Evolutionary conservation across 805 yeast genomes (phyloP), one percentile per base, ranked within the genome.

Genomic region (Wickerhamiella musiphila): DNA sequence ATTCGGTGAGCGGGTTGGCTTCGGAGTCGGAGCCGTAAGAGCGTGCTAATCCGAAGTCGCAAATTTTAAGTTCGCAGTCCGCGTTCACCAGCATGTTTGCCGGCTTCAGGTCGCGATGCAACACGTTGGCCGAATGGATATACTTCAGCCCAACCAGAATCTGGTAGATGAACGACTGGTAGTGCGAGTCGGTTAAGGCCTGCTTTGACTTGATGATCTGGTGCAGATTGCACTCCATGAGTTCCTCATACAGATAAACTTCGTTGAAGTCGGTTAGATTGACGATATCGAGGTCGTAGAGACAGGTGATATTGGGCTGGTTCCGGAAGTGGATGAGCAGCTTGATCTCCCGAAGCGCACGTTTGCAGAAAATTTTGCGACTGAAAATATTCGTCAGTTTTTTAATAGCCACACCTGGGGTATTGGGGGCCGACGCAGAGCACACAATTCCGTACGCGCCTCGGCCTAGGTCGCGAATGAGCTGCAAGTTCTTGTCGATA

Each of bases 161-260:
- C 56, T 86, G 96, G 56, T 86, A 86, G 14, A 79, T 68, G 51
- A 86, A 86, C 54, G 83, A 83, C 53, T 86, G 96, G 45, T 84
- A 74, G 53, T 86, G 96, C 53, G 83, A 93, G 53, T 86, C 96
- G 14, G 79, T 70, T 32, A 86, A 61, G 35, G 68, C 68, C 55
- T 86, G 96, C 14, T 84, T 86, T 8, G 93, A 79, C 45, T 93
- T 66, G 39, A 90, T 86, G 48, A 90, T 90, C 55, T 86, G 96
- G 54, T 90, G 96, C 81, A 90, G 77, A 54, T 90, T 98, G 58
- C 98, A 90, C 54, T 90, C 98, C 98, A 90, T 90, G 44, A 90
- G 61, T 56, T 86, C 98, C 54, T 90, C 98, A 49, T 90, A 90
- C 6, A 90, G 62, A 44, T 90, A 90, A 9, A 90, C 66, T 47